phyloP scores from a whole-genome alignment of 2,329 filamentous ascomycete genomes.

The Arthrobotrys pseudoclavata region DNA sequence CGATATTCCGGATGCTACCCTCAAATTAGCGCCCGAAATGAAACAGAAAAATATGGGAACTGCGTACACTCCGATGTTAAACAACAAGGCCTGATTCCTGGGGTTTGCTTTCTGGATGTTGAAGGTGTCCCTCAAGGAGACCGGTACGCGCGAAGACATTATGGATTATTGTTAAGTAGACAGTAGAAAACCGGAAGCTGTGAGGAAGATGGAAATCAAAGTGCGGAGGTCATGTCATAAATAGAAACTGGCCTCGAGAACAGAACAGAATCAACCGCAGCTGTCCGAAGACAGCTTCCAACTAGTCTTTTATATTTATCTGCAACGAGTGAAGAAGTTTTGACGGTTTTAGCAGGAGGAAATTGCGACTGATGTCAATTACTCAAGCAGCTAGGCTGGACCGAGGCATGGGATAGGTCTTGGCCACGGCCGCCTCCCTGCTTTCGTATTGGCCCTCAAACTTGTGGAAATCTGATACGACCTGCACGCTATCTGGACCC shows the following conservation, averaged over 20 bases:
- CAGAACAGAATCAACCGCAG: neutral
- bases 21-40: slow-evolving; percentile 22
- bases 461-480: slow-evolving; percentile 57
- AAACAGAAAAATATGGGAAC: neutral
- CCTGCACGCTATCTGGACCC: neutral
- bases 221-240: slow-evolving; percentile 33
- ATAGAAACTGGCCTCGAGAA: slow-evolving; percentile 12
- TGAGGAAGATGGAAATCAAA: slow-evolving; percentile 8
- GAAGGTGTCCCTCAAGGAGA: slow-evolving; percentile 58
- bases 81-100: slow-evolving; percentile 52
- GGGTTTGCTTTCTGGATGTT: slow-evolving; percentile 55
- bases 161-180: neutral
- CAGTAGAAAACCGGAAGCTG: slow-evolving; percentile 20
- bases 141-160: slow-evolving; percentile 57
- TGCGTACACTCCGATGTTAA: slow-evolving; percentile 56
- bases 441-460: slow-evolving; percentile 50
- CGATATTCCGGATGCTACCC: slow-evolving; percentile 81
- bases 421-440: slow-evolving; percentile 30
- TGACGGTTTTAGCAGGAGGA: slow-evolving; percentile 52
- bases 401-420: slow-evolving; percentile 51
- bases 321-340: slow-evolving; percentile 1
- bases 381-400: slow-evolving; percentile 38
- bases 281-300: slow-evolving; percentile 14
- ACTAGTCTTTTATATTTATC: slow-evolving; percentile 12
- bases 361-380: slow-evolving; percentile 41